Evolutionary conservation across 164 flowering plant genomes (phyloP).

Genomic region (Berberis vulgaris): DNA sequence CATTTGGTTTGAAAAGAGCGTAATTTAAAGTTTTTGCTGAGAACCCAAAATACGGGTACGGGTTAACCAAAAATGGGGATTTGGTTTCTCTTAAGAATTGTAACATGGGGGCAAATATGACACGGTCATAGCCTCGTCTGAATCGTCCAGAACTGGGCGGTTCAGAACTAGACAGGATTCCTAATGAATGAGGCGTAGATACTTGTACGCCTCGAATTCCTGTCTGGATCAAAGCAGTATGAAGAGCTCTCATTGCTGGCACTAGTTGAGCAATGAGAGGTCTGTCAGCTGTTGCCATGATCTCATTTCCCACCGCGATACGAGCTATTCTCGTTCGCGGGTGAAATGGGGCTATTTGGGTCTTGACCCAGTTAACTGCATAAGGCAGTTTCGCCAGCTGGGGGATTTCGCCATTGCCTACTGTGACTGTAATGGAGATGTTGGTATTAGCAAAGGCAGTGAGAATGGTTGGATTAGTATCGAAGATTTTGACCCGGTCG

Average conservation of each 20-base stretch:
- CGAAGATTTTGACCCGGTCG: conserved; percentile 64
- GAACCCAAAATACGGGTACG: conserved; percentile 71
- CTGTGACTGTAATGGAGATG: conserved; percentile 52
- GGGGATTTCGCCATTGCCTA: conserved; percentile 56
- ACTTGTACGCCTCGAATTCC: conserved; percentile 45
- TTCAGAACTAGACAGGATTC: conserved; percentile 28
- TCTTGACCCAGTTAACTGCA: conserved; percentile 50
- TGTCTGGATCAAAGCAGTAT: conserved; percentile 37
- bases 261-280: conserved; percentile 35
- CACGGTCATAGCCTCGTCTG: conserved; percentile 37
- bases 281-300: conserved; percentile 31
- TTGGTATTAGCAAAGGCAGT: conserved; percentile 60
- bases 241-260: conserved; percentile 60
- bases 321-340: conserved; percentile 45
- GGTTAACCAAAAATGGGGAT: conserved; percentile 65
- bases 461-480: conserved; percentile 58
- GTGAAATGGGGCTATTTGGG: conserved; percentile 45
- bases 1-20: conserved; percentile 44
- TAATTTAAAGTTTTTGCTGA: conserved; percentile 27
- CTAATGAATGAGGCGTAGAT: conserved; percentile 70
- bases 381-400: conserved; percentile 17
- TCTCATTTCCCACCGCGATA: conserved; percentile 61
- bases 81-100: conserved; percentile 50
- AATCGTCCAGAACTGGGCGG: conserved; percentile 66
- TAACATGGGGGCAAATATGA: conserved; percentile 46